Evolutionary conservation across 2,329 filamentous ascomycete genomes (phyloP).

Genomic region (Botryotinia globosa): DNA sequence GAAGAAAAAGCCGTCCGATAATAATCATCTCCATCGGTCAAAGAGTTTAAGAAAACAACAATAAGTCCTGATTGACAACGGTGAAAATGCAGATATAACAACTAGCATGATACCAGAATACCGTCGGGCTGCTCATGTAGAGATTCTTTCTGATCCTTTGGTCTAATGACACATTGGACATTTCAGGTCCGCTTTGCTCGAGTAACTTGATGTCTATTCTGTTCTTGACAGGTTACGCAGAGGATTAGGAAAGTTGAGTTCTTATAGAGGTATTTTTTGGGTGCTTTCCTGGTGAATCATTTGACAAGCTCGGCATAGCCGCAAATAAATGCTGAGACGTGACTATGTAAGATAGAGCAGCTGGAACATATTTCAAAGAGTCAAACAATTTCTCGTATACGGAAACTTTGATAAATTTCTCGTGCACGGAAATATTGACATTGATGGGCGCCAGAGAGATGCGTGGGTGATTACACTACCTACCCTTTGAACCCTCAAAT

Average conservation of each 20-base stretch:
- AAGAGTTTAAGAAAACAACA: rapidly evolving
- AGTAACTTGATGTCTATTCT: neutral
- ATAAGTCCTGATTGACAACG: neutral
- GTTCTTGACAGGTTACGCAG: neutral
- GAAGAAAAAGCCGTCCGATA: neutral
- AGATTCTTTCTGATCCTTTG: rapidly evolving
- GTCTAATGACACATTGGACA: neutral
- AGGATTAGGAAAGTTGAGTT: neutral
- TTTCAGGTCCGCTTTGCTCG: too few relatives aligned
- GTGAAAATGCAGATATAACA: rapidly evolving
- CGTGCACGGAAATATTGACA: too few relatives aligned
- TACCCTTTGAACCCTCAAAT: rapidly evolving
- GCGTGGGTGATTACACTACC: rapidly evolving
- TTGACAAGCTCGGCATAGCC: neutral
- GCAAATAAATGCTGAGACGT: neutral
- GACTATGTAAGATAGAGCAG: rapidly evolving
- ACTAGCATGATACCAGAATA: neutral
- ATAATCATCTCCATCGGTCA: rapidly evolving
- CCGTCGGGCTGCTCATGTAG: rapidly evolving
- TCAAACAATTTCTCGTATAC: neutral
- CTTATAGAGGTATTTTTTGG: neutral
- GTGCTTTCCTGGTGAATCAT: rapidly evolving
- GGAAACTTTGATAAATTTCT: neutral
- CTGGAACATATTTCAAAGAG: rapidly evolving
- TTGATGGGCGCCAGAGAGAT: too few relatives aligned